phyloP scores from a whole-genome alignment of 176 grass and related monocot species.

The Carex cristatella region DNA sequence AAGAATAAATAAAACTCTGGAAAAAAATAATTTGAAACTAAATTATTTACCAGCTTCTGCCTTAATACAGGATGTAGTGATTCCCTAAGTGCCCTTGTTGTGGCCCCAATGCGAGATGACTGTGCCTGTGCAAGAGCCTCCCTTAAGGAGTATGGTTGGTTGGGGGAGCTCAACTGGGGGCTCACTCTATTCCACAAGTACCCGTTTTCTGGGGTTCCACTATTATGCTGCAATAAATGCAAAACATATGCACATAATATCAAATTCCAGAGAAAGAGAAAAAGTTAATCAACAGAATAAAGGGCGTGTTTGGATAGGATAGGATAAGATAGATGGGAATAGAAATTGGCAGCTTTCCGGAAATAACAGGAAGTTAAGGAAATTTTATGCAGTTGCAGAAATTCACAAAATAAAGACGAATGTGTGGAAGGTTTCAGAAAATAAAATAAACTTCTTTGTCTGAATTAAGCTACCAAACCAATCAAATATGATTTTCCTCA shows the following conservation, averaged over 20 bases:
- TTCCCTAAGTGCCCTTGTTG: conserved; percentile 76
- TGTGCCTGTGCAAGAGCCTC: conserved; percentile 97
- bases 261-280: neutral
- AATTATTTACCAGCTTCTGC: conserved; percentile 83
- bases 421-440: neutral
- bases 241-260: conserved; percentile 12
- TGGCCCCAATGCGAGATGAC: conserved; percentile 92
- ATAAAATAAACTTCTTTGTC: neutral
- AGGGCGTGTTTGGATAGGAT: neutral
- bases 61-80: conserved; percentile 88
- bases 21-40: conserved; percentile 6
- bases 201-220: conserved; percentile 92
- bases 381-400: neutral
- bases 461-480: neutral
- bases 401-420: neutral
- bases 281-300: neutral
- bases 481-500: neutral
- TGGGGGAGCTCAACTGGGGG: conserved; percentile 89
- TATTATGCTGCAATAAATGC: conserved; percentile 61
- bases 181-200: conserved; percentile 95
- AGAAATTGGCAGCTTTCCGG: neutral
- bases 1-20: neutral
- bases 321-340: neutral
- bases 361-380: neutral
- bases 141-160: conserved; percentile 96